Evolutionary conservation across 73 alveolate species (phyloP).

Genomic region (Urostyla sp.): DNA sequence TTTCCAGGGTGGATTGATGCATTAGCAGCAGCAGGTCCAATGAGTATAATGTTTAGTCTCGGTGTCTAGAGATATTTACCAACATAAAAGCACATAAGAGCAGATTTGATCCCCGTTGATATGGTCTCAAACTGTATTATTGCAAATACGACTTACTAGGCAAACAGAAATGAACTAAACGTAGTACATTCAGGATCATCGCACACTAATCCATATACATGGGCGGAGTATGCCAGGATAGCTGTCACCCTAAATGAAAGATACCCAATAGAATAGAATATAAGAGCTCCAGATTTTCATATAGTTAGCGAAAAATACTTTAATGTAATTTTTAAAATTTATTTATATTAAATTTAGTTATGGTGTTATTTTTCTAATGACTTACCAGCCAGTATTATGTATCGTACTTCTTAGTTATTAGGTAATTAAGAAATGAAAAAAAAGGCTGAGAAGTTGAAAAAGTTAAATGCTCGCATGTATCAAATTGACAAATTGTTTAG

Average conservation of each 20-base stretch:
- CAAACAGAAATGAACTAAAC: background rate
- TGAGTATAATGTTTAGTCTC: conserved; percentile 74
- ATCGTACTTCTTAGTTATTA: conserved; percentile 22
- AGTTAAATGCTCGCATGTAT: conserved; percentile 14
- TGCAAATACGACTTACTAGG: conserved; percentile 52
- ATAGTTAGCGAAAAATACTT: background rate
- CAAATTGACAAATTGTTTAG: conserved; percentile 9
- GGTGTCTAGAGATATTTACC: conserved; percentile 59
- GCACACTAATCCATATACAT: conserved; percentile 78
- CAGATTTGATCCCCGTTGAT: conserved; percentile 89
- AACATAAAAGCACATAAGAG: background rate
- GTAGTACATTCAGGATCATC: conserved; percentile 74
- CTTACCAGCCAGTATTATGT: conserved; percentile 65
- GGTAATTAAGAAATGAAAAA: conserved; percentile 67
- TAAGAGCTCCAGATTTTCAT: background rate
- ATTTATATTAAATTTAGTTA: background rate
- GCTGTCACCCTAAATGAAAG: conserved; percentile 8
- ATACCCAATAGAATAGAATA: conserved; percentile 7
- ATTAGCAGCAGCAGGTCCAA: conserved; percentile 90
- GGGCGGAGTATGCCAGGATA: conserved; percentile 53
- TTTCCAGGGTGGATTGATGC: conserved; percentile 95
- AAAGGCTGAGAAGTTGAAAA: conserved; percentile 65
- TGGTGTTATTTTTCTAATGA: conserved; percentile 2
- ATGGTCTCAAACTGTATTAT: conserved; percentile 76
- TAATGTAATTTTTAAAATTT: background rate